phyloP scores from a whole-genome alignment of 75 land plant species.

The Cupressus sempervirens region DNA sequence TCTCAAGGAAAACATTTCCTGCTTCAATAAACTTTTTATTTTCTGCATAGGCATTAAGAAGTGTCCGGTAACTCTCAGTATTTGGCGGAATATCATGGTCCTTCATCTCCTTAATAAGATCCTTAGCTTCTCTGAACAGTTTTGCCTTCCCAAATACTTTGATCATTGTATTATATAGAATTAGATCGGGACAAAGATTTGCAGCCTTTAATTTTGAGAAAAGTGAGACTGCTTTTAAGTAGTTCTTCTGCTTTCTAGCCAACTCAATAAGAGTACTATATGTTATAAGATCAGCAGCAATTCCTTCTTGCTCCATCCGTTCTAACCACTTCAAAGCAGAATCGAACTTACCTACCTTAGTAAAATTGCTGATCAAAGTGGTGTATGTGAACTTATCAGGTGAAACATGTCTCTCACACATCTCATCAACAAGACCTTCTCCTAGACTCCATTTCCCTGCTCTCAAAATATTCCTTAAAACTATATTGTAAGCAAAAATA shows the following conservation, averaged over 20 bases:
- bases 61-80: constrained; percentile 74
- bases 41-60: constrained; percentile 61
- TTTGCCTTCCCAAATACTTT: constrained; percentile 79
- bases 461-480: constrained; percentile 63
- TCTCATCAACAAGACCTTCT: constrained; percentile 85
- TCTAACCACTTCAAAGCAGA: constrained; percentile 72
- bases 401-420: constrained; percentile 50
- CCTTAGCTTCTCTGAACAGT: constrained; percentile 64
- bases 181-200: constrained; percentile 67
- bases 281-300: constrained; percentile 72
- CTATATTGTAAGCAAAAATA: constrained; percentile 80
- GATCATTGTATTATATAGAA: constrained; percentile 84
- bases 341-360: constrained; percentile 71
- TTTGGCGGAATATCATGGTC: constrained; percentile 51
- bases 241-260: constrained; percentile 65
- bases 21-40: constrained; percentile 66
- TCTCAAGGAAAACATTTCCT: constrained; percentile 62
- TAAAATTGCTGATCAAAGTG: constrained; percentile 71
- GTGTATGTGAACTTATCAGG: constrained; percentile 92
- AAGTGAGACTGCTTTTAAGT: constrained; percentile 75
- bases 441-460: constrained; percentile 70
- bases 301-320: constrained; percentile 70
- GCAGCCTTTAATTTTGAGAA: constrained; percentile 60
- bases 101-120: constrained; percentile 57
- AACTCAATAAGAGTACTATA: constrained; percentile 86